Evolutionary conservation across 2,329 filamentous ascomycete species (phyloP).

Genomic region (Ceratocystis albifundus): DNA sequence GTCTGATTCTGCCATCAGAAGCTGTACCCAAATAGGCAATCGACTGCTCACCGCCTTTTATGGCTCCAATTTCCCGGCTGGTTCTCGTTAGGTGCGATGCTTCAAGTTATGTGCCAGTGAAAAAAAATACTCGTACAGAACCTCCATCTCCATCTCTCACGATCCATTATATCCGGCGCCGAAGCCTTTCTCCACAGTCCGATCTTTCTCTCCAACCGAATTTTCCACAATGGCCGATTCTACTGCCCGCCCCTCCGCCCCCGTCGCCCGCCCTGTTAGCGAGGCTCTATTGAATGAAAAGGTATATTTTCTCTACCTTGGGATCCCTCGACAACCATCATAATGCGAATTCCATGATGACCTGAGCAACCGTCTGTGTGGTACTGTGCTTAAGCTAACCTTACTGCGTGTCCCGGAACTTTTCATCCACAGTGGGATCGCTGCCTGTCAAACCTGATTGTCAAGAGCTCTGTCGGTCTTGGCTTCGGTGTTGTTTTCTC

Average conservation of each 20-base stretch:
- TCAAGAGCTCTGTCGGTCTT: conserved; percentile 90
- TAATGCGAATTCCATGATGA: no score
- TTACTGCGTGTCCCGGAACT: neutral
- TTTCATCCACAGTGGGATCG: conserved; percentile 69
- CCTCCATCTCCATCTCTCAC: conserved; percentile 13
- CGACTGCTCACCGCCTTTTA: conserved; percentile 36
- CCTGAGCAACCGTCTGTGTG: neutral
- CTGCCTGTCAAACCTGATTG: conserved; percentile 92
- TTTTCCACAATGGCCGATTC: conserved; percentile 42
- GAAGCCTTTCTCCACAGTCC: conserved; percentile 12
- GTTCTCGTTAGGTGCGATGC: conserved; percentile 29
- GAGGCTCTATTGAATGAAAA: conserved; percentile 98
- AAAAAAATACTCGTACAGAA: conserved; percentile 18
- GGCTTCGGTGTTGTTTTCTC: conserved; percentile 98
- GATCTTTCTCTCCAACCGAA: conserved; percentile 13
- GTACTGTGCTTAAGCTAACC: conserved; percentile 7
- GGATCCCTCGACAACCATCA: no score
- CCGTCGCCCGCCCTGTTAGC: conserved; percentile 72
- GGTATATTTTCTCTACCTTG: conserved; percentile 44
- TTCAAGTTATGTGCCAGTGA: conserved; percentile 1
- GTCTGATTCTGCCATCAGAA: conserved; percentile 35
- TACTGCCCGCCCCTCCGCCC: conserved; percentile 32
- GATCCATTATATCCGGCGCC: conserved; percentile 16
- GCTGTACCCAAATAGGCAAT: conserved; percentile 26
- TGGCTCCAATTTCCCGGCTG: conserved; percentile 31